Conservation (phyloP, 768 basidiomycete species). For the Mycena capillaripes region DNA sequence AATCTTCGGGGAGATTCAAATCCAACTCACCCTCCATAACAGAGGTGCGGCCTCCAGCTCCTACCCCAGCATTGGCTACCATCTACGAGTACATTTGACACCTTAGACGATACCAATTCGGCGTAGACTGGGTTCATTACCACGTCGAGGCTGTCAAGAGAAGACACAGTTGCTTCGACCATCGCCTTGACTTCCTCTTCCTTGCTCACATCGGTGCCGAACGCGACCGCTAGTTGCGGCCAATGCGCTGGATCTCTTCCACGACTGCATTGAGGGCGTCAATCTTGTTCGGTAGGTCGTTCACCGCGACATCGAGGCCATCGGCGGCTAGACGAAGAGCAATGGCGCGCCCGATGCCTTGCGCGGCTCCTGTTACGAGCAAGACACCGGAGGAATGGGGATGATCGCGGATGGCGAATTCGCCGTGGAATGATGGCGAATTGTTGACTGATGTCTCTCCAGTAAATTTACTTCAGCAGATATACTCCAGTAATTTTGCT, state of each 20-base stretch:
- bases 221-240: slow-evolving; percentile 37
- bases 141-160: slow-evolving; percentile 45
- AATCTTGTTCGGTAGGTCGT: slow-evolving; percentile 43
- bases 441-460: no score
- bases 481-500: no score
- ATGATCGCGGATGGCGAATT: no score
- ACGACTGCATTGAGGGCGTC: slow-evolving; percentile 40
- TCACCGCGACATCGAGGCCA: slow-evolving; percentile 47
- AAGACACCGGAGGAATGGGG: slow-evolving; percentile 43
- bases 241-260: slow-evolving; percentile 40
- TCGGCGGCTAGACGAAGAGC: slow-evolving; percentile 50
- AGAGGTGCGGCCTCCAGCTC: not conserved
- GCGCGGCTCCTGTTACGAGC: slow-evolving; percentile 49
- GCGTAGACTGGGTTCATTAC: slow-evolving; percentile 28
- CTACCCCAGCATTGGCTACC: slow-evolving; percentile 53
- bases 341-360: slow-evolving; percentile 50
- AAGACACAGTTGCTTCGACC: slow-evolving; percentile 39
- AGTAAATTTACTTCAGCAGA: no score
- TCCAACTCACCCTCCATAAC: slow-evolving; percentile 39
- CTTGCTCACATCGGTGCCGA: slow-evolving; percentile 44
- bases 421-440: no score
- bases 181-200: slow-evolving; percentile 47
- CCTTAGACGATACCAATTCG: not conserved
- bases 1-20: no score
- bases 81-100: slow-evolving; percentile 41